Evolutionary conservation across 768 basidiomycete genomes (phyloP).

Genomic region (Mrakia blollopis): DNA sequence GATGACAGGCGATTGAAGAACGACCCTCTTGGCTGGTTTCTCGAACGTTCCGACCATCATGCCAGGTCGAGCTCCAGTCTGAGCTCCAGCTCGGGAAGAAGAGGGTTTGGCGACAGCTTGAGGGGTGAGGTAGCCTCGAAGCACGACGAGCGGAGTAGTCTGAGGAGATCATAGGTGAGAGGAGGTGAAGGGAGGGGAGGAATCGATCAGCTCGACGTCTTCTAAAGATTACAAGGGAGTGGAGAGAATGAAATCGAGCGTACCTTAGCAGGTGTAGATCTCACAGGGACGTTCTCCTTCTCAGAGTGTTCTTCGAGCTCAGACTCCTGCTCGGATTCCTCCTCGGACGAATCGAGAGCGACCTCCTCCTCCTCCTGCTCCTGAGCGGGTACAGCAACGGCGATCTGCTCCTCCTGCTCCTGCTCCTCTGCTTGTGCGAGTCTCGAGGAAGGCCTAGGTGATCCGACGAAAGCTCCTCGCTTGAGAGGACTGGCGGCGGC

Average conservation of each 20-base stretch:
- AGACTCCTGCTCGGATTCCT: not conserved
- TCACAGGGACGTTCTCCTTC: constrained; percentile 6
- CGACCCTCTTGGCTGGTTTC: not conserved
- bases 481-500: not conserved
- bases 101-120: not conserved
- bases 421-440: not conserved
- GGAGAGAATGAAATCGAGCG: not conserved
- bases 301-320: not conserved
- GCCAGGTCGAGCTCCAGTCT: constrained; percentile 8
- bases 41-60: not conserved
- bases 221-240: no score
- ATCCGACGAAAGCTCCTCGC: not conserved
- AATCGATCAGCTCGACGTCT: not conserved
- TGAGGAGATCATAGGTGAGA: not conserved
- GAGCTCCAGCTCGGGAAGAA: not conserved
- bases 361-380: not conserved
- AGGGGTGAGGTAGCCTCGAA: constrained; percentile 14
- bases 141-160: not conserved
- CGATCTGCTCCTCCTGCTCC: constrained; percentile 8
- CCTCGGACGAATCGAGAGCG: constrained; percentile 1
- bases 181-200: not conserved
- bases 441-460: not conserved
- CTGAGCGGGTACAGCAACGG: not conserved
- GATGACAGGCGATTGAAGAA: not conserved
- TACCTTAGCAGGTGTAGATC: not conserved